A percentile compares a stretch with the other conserved stretches of the same genome.
These are phyloP conservation scores for Nakazawaea siamensis DNA, from an alignment of 805 yeast genomes.

Conservation along the genomic window DNA sequence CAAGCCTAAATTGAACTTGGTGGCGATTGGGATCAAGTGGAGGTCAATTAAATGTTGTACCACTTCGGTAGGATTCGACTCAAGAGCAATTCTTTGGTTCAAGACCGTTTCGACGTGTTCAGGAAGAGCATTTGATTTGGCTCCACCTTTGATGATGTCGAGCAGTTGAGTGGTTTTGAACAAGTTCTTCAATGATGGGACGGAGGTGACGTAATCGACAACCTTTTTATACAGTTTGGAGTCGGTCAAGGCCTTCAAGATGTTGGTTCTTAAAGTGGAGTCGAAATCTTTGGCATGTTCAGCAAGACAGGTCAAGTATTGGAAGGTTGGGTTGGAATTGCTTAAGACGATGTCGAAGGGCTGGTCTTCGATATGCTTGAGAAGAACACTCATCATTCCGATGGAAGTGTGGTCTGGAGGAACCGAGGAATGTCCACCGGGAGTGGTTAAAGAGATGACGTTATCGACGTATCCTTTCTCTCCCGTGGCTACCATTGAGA, in stretches of 20 bases:
- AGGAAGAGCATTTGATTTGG: constrained; percentile 62
- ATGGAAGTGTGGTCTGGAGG: constrained; percentile 72
- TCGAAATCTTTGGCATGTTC: constrained; percentile 27
- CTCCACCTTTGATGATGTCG: constrained; percentile 55
- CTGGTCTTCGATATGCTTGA: constrained; percentile 39
- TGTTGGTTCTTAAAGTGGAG: constrained; percentile 15
- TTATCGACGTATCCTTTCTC: constrained; percentile 44
- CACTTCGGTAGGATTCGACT: constrained; percentile 36
- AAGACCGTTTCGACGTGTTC: constrained; percentile 40
- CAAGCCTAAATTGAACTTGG: constrained; percentile 38
- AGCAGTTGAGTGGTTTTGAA: constrained; percentile 52
- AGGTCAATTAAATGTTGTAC: constrained; percentile 25
- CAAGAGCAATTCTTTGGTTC: constrained; percentile 53
- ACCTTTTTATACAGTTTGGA: constrained; percentile 22
- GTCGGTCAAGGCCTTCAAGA: constrained; percentile 25
- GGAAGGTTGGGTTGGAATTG: constrained; percentile 45
- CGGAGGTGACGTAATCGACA: constrained; percentile 14
- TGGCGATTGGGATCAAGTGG: constrained; percentile 32
- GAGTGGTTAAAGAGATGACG: constrained; percentile 37
- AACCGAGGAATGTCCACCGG: constrained; percentile 72
- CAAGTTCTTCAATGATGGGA: constrained; percentile 23
- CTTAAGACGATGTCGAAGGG: constrained; percentile 39
- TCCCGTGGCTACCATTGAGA: constrained; percentile 47
- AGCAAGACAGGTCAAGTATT: constrained; percentile 48
- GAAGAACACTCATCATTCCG: constrained; percentile 52